Base-by-base conservation (phyloP, 768 basidiomycete genomes). In the Calocera cornea region DNA sequence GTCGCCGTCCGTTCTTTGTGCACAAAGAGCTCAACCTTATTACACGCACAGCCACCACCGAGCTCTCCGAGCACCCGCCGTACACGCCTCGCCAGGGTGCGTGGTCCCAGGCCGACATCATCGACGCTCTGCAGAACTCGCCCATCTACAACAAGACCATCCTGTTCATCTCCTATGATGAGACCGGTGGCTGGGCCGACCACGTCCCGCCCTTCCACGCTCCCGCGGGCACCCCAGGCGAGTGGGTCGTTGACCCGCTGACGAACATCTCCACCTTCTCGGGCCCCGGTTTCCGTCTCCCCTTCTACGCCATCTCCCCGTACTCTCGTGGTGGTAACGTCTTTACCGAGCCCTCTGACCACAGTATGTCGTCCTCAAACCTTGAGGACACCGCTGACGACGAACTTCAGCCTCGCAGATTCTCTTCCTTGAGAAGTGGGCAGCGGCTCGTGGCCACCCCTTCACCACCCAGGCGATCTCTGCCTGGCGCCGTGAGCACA, bases 201-300 rank as follows among this genome's bases (percentile, higher is more conserved):
- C 68, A 68, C 19, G 54, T 60, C 31, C 54, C 31, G 14, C 54
- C 54, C 31, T 60, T 60, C 54, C 54, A 60, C 31, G 14, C 54
- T 10, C 54, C 54, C 19, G 54, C 54, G 7, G 54, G 54, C 54
- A 60, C 54, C 54, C 54, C 54, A 5, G 54, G 31, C 31, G 54
- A 60, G 54, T 60, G 54, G 54, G 19, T 60, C 31, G 31, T 65
- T 27, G 44, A 67, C 60, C 69, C 69, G 0, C 64, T 69, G 65
- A 41, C 40, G 22, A 66, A 44, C 33, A 34, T 44, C 10, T 24
- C 22, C 24, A 41, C 69, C 33, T 64, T 70, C 34, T 65, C 69
- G 7, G 69, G 69, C 17, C 69, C 69, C 16, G 69, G 69, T 27
- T 70, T 68, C 65, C 69, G 69, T 67, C 69, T 70, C 1, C 69